Percentiles rank a stretch among this genome's conserved stretches.
These are phyloP conservation scores for Aspergillus clavatus DNA, from an alignment of 2,329 filamentous ascomycete species.

Conservation along the genomic window DNA sequence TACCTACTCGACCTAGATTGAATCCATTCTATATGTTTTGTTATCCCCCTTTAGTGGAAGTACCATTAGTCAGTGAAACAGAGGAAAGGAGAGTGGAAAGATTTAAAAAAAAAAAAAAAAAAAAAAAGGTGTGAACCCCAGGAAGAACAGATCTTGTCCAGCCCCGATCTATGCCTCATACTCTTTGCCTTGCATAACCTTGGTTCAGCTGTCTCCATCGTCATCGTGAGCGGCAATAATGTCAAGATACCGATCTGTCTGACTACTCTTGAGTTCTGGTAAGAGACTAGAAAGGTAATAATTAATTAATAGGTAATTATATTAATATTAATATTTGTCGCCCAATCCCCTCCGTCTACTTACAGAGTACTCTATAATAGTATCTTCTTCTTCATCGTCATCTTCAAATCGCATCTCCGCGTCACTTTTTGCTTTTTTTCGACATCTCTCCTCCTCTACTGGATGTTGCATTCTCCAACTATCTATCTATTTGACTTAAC, in stretches of 20 bases:
- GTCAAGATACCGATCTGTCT: slow-evolving; percentile 12
- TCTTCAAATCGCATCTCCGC: slow-evolving; percentile 4
- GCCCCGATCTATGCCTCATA: slow-evolving; percentile 14
- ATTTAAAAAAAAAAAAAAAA: slow-evolving; percentile 1
- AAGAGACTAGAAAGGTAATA: too few species aligned
- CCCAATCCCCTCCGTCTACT: slow-evolving; percentile 8
- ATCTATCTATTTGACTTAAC: too few species aligned
- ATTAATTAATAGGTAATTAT: too few species aligned
- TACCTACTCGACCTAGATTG: neutral
- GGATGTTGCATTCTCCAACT: neutral
- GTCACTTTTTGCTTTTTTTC: slow-evolving; percentile 3
- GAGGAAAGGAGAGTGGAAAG: too few species aligned
- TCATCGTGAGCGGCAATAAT: slow-evolving; percentile 24
- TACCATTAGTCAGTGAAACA: too few species aligned
- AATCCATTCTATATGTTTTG: too few species aligned
- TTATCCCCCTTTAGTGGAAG: too few species aligned
- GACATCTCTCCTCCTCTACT: slow-evolving; percentile 1
- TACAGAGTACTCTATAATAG: slow-evolving; percentile 4
- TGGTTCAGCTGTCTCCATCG: slow-evolving; percentile 26
- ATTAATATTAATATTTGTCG: slow-evolving; percentile 12
- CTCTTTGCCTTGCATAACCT: slow-evolving; percentile 26
- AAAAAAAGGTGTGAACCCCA: slow-evolving; percentile 11
- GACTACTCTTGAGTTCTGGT: slow-evolving; percentile 4
- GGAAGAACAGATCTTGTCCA: slow-evolving; percentile 16
- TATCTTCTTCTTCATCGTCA: slow-evolving; percentile 6